These are phyloP conservation scores for Termitomyces sp. DNA, from an alignment of 768 basidiomycete genomes.

Conservation along the genomic window DNA sequence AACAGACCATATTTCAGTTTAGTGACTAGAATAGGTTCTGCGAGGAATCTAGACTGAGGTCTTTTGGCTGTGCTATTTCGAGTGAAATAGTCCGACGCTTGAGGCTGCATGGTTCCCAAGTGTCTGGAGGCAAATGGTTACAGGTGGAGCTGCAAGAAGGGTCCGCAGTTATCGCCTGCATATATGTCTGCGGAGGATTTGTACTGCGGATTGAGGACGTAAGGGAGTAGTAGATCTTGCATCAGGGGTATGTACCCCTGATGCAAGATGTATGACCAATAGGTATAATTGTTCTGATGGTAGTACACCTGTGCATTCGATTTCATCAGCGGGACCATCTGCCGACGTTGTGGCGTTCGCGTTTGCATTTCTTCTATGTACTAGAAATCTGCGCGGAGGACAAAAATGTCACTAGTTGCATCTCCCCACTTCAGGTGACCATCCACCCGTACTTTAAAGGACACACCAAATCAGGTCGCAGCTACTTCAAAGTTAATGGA, in stretches of 20 bases:
- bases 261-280: no score
- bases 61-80: neutral
- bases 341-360: neutral
- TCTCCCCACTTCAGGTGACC: neutral
- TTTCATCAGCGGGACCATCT: neutral
- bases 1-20: slow-evolving; percentile 3
- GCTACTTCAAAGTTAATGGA: no score
- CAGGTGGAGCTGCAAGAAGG: neutral
- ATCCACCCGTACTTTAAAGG: neutral
- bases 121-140: neutral
- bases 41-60: neutral
- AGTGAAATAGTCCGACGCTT: neutral
- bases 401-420: neutral
- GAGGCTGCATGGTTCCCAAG: neutral
- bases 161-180: neutral
- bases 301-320: neutral
- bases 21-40: neutral
- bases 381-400: neutral
- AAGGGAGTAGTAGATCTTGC: no score
- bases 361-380: neutral
- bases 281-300: neutral
- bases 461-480: neutral
- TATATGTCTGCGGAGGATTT: neutral
- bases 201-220: neutral
- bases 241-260: no score